These are phyloP conservation scores for Eleusine coracana DNA, from an alignment of 176 grass and related monocot genomes.

Conservation along the genomic window DNA sequence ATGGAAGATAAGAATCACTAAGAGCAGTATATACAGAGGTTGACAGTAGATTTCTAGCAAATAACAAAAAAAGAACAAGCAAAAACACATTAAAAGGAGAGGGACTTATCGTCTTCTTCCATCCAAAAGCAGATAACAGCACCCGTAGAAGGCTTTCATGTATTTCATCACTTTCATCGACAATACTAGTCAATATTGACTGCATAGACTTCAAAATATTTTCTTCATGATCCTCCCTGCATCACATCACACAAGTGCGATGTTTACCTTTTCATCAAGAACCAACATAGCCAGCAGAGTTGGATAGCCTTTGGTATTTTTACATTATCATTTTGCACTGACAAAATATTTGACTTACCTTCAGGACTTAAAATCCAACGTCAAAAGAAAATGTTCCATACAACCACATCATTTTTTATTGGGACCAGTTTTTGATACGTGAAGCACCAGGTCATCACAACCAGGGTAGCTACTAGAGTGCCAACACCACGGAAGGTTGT, in stretches of 20 bases:
- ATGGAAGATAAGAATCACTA: constrained; percentile 9
- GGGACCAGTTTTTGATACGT: no score
- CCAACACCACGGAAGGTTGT: no score
- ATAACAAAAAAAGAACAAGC: not conserved
- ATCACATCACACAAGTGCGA: constrained; percentile 17
- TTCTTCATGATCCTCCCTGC: constrained; percentile 82
- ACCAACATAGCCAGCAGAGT: not conserved
- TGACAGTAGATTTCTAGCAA: no score
- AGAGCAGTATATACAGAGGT: constrained; percentile 6
- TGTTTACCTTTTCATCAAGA: no score
- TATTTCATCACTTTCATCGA: constrained; percentile 93
- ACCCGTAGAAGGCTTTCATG: constrained; percentile 73
- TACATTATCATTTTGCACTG: no score
- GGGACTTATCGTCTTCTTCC: constrained; percentile 65
- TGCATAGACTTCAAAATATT: constrained; percentile 84
- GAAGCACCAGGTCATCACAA: no score
- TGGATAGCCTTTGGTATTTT: no score
- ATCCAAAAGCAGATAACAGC: constrained; percentile 78
- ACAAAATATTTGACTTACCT: no score
- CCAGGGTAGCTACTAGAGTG: no score
- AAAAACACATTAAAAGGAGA: not conserved
- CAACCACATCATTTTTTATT: no score
- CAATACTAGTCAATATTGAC: constrained; percentile 87
- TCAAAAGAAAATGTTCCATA: no score
- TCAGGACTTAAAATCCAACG: no score